Evolutionary conservation across 208 protist genomes (phyloP).

Genomic region (Leishmania tarentolae): DNA sequence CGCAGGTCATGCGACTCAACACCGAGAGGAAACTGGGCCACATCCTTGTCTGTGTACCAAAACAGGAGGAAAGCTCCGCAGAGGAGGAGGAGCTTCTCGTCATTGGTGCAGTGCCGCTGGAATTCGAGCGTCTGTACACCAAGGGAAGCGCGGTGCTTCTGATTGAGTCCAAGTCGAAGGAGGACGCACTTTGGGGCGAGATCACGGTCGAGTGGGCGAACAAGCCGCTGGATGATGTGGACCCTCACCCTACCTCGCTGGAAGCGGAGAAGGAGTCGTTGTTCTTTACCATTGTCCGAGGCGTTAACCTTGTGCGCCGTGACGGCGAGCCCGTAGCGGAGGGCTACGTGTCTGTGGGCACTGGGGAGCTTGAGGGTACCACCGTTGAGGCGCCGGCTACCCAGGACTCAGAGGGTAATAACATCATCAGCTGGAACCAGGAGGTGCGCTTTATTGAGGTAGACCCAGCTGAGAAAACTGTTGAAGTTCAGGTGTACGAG

Average conservation of each 20-base stretch:
- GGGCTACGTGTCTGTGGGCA: constrained; percentile 62
- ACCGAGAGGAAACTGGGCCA: constrained; percentile 90
- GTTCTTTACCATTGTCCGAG: constrained; percentile 80
- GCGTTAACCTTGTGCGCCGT: constrained; percentile 60
- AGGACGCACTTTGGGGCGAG: constrained; percentile 88
- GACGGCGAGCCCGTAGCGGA: constrained; percentile 44
- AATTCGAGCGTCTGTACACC: constrained; percentile 85
- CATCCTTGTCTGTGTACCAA: constrained; percentile 84
- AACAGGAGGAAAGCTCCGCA: constrained; percentile 43
- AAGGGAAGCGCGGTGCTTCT: constrained; percentile 81
- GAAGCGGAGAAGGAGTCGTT: constrained; percentile 68
- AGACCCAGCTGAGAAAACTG: constrained; percentile 34
- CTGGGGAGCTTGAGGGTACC: constrained; percentile 75
- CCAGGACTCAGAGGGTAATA: constrained; percentile 42
- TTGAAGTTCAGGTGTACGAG: constrained; percentile 73
- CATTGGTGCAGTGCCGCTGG: constrained; percentile 82
- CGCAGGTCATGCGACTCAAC: constrained; percentile 83
- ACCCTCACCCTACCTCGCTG: constrained; percentile 31
- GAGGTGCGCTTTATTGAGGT: constrained; percentile 89
- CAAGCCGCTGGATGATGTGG: constrained; percentile 41
- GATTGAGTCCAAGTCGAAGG: constrained; percentile 87
- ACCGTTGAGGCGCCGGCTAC: constrained; percentile 60
- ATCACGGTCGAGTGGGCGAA: constrained; percentile 86
- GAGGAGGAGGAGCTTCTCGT: constrained; percentile 88
- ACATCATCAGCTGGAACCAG: constrained; percentile 85